Conservation (phyloP, 176 grass and related monocot species). For the Zea luxurians region DNA sequence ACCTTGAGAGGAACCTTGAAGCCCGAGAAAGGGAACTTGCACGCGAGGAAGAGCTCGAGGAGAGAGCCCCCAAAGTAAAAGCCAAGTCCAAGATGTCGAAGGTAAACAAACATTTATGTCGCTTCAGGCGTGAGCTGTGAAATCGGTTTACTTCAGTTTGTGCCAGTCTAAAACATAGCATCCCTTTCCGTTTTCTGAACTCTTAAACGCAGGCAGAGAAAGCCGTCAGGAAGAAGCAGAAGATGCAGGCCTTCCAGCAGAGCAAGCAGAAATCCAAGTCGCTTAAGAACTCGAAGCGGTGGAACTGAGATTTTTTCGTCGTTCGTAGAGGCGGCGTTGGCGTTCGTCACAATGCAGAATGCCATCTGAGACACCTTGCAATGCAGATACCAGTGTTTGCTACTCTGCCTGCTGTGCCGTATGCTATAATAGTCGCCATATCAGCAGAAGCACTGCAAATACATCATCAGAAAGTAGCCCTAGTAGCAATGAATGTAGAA, state of each 20-base stretch:
- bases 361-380: not conserved
- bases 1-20: conserved; percentile 97
- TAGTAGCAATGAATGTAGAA: conserved; percentile 14
- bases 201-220: conserved; percentile 68
- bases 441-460: not conserved
- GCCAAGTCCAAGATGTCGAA: conserved; percentile 99
- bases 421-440: not conserved
- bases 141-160: conserved; percentile 28
- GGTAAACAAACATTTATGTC: conserved; percentile 44
- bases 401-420: not conserved
- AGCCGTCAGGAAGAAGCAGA: conserved; percentile 87
- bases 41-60: conserved; percentile 83
- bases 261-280: conserved; percentile 79
- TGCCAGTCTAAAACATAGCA: not conserved
- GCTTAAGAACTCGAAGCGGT: conserved; percentile 79
- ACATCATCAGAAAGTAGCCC: conserved; percentile 15
- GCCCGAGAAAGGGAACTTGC: conserved; percentile 86
- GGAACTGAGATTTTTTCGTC: conserved; percentile 49
- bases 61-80: conserved; percentile 83
- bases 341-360: not conserved
- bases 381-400: conserved; percentile 7
- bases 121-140: not conserved
- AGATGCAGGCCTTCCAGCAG: conserved; percentile 87
- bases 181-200: not conserved
- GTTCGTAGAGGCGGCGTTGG: not conserved